phyloP scores from a whole-genome alignment of 2,329 filamentous ascomycete species.

The Paecilomyces dactylethromorphus region DNA sequence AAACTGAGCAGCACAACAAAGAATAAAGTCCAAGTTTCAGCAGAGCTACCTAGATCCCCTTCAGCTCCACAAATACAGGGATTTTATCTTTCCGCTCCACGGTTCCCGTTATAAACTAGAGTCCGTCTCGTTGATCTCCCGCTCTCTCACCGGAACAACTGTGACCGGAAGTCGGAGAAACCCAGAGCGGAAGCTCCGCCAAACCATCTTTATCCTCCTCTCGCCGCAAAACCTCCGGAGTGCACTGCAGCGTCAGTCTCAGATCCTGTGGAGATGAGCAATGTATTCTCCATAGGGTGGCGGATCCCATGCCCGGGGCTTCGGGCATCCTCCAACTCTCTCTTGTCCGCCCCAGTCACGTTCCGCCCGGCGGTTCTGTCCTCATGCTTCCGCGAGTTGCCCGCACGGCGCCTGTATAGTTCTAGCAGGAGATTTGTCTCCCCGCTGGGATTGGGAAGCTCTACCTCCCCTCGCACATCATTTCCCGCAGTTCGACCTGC shows the following conservation, averaged over 20 bases:
- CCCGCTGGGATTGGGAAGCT: background rate
- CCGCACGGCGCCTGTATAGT: background rate
- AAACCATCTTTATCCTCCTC: background rate
- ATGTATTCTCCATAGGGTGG: constrained; percentile 36
- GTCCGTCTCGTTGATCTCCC: background rate
- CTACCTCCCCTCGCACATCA: background rate
- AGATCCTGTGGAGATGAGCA: constrained; percentile 32
- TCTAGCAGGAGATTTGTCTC: background rate
- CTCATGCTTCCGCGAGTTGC: background rate
- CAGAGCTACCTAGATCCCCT: background rate
- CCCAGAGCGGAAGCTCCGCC: background rate
- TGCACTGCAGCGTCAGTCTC: background rate
- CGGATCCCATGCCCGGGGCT: constrained; percentile 32
- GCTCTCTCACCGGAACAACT: background rate
- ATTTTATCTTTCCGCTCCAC: background rate
- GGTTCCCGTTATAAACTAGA: background rate
- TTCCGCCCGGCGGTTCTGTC: constrained; percentile 6
- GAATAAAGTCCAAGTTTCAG: background rate
- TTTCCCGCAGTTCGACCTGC: constrained; percentile 1
- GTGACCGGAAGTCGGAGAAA: background rate
- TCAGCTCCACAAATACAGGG: background rate
- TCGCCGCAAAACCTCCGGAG: background rate
- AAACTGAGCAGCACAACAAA: background rate
- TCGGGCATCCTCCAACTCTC: constrained; percentile 16
- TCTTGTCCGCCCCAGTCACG: constrained; percentile 10